Evolutionary conservation across 1,139 yeast genomes (phyloP).

Genomic region (Yamadazyma sp.): DNA sequence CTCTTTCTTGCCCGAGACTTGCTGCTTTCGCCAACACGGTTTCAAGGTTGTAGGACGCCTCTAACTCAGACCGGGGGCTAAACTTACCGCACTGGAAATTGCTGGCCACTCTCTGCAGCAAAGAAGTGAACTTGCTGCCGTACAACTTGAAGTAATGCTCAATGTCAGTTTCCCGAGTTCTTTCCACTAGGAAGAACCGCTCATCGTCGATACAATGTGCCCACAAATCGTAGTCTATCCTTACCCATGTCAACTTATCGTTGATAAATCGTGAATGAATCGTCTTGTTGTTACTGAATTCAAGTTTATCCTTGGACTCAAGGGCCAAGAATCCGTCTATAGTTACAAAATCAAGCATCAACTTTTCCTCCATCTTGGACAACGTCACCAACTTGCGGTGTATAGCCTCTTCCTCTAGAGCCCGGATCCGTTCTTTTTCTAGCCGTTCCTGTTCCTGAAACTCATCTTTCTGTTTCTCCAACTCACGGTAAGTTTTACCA

Average conservation of each 20-base stretch:
- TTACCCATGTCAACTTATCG: slow-evolving; percentile 25
- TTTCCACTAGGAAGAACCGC: slow-evolving; percentile 19
- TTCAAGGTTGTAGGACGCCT: slow-evolving; percentile 16
- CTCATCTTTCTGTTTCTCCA: slow-evolving; percentile 24
- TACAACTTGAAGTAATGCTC: slow-evolving; percentile 17
- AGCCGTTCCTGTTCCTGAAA: slow-evolving; percentile 14
- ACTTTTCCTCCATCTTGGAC: slow-evolving; percentile 15
- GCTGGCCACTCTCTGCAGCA: slow-evolving; percentile 15
- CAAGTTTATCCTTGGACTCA: slow-evolving; percentile 15
- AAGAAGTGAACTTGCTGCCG: slow-evolving; percentile 17
- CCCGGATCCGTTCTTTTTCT: slow-evolving; percentile 19
- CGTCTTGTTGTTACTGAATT: slow-evolving; percentile 12
- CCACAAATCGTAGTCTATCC: slow-evolving; percentile 35
- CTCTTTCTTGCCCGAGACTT: slow-evolving; percentile 4
- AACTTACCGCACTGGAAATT: slow-evolving; percentile 14
- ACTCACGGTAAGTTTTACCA: slow-evolving; percentile 30
- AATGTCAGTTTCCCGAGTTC: slow-evolving; percentile 8
- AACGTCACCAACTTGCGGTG: slow-evolving; percentile 16
- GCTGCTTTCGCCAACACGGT: slow-evolving; percentile 22
- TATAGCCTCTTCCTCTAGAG: slow-evolving; percentile 17
- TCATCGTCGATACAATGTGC: slow-evolving; percentile 21
- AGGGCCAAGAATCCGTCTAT: slow-evolving; percentile 34
- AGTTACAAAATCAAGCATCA: slow-evolving; percentile 25
- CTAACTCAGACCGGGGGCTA: slow-evolving; percentile 9
- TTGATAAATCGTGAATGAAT: slow-evolving; percentile 17